Percentiles rank a stretch among this genome's conserved stretches.
These are phyloP conservation scores for Barnettozyma wickerhamii DNA, from an alignment of 805 yeast genomes.

Conservation along the genomic window DNA sequence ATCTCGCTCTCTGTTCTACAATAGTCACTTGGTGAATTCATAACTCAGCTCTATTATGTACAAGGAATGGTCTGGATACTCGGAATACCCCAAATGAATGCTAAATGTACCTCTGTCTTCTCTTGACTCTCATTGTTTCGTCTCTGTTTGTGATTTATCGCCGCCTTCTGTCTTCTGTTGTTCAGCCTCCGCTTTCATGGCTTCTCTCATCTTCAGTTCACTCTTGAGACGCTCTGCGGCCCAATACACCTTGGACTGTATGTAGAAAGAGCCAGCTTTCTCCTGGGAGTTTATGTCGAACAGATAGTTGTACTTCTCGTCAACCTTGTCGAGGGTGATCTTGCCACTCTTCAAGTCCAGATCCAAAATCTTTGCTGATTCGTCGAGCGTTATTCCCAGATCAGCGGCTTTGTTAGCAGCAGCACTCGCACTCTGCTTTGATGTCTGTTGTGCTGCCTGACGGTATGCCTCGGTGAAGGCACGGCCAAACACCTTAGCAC, in stretches of 20 bases:
- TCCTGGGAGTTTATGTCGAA: constrained; percentile 89
- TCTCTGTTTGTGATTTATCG: constrained; percentile 5
- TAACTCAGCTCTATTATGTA: neutral
- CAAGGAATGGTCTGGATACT: neutral
- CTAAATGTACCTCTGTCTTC: neutral
- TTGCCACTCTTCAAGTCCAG: constrained; percentile 51
- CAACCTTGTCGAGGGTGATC: constrained; percentile 55
- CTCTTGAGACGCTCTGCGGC: constrained; percentile 88
- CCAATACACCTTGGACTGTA: constrained; percentile 89
- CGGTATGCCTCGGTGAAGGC: constrained; percentile 97
- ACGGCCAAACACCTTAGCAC: constrained; percentile 92
- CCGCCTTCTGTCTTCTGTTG: constrained; percentile 9
- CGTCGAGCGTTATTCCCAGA: constrained; percentile 81
- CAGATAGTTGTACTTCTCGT: constrained; percentile 71
- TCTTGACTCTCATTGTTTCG: constrained; percentile 1
- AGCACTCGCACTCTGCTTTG: constrained; percentile 57
- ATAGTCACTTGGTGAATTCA: neutral
- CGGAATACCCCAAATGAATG: neutral
- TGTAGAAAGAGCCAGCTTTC: constrained; percentile 91
- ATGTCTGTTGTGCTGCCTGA: constrained; percentile 94
- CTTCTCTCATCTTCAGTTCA: constrained; percentile 62
- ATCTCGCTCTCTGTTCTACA: too few relatives aligned
- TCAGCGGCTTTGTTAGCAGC: constrained; percentile 41
- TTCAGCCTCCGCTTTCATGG: constrained; percentile 24
- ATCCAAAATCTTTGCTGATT: constrained; percentile 87